Conservation (phyloP, 108 stramenopile species). For the Stephanodiscus minutulus region DNA sequence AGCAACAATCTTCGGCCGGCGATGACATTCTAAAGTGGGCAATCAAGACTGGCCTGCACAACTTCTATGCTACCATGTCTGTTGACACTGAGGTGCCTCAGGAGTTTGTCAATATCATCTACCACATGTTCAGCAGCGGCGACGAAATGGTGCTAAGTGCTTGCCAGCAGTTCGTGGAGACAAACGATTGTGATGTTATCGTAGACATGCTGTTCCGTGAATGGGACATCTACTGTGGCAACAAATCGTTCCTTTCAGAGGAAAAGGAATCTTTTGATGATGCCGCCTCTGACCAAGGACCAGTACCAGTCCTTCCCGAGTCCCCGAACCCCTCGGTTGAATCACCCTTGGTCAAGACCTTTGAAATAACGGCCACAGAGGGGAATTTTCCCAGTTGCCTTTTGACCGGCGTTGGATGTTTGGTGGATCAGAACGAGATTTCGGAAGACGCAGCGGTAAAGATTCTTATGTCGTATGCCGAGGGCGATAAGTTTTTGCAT, state of each 20-base stretch:
- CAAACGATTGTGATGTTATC: constrained; percentile 20
- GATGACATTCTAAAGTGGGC: constrained; percentile 43
- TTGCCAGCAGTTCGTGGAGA: constrained; percentile 33
- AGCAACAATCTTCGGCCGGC: constrained; percentile 1
- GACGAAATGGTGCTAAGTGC: constrained; percentile 39
- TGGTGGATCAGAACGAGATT: constrained; percentile 27
- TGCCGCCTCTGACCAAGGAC: neutral
- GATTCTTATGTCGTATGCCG: constrained; percentile 13
- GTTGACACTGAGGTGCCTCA: constrained; percentile 15
- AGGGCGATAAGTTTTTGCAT: constrained; percentile 21
- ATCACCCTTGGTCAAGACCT: neutral
- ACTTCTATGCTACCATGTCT: constrained; percentile 20
- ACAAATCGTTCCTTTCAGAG: constrained; percentile 2
- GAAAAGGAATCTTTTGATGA: neutral
- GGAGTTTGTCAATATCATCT: constrained; percentile 44
- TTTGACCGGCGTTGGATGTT: constrained; percentile 26
- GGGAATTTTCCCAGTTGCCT: constrained; percentile 21
- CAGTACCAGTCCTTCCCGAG: neutral
- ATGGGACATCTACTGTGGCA: constrained; percentile 39
- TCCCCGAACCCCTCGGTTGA: neutral
- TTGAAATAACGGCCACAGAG: neutral
- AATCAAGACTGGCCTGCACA: constrained; percentile 44
- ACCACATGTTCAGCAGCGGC: constrained; percentile 47
- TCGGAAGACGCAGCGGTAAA: constrained; percentile 25
- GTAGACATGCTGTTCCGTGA: constrained; percentile 35